Base-by-base conservation (phyloP, 2,329 filamentous ascomycete genomes). In the Penicillium sp. region DNA sequence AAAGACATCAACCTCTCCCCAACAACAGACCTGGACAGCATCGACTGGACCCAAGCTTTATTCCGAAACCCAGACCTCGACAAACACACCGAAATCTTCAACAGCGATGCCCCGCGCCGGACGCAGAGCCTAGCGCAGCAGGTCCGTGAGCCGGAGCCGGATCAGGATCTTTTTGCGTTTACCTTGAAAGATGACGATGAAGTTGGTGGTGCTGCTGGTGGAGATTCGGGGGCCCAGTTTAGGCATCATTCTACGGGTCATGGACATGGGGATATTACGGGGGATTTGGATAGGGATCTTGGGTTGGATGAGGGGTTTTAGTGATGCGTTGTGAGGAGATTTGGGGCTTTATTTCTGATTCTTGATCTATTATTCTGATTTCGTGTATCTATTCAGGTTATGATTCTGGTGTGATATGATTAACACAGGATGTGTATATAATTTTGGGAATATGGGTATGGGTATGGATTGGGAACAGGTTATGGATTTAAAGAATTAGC, bases 261-360 rank as follows among this genome's bases (percentile, higher is more conserved):
- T 28, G 26, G 45, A 15, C 65, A 62, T 42, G 55, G 58, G 5
- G 65, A 68, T 53, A 77, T 78, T 3, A 78, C 76, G 0, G 76
- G 76, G 3, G 76, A 78, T 68, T 58, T 78, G 51, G 76, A 78
- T 68, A 65, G 64, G n/a, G 76, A 78, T 67, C 61, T 78, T 33
- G 76, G 76, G 1, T 71, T 78, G 3, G 71, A 75, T 65, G 74
- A 75, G 3, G 67, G 71, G 45, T 75, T 72, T 58, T 75, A 64
- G 24, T 19, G 19, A 17, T 10, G 12, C 2, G 4, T 22, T 13
- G 0, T 15, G 9, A 24, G 28, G 4, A 24, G 6, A 10, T 50
- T 33, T n/a, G 12, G n/a, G n/a, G n/a, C n/a, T n/a, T 35, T 17
- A 22, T n/a, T 22, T 44, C 22, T 56, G 15, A 12, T 30, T 44